phyloP scores from a whole-genome alignment of 345 rosid genomes.

The Brassica cretica region DNA sequence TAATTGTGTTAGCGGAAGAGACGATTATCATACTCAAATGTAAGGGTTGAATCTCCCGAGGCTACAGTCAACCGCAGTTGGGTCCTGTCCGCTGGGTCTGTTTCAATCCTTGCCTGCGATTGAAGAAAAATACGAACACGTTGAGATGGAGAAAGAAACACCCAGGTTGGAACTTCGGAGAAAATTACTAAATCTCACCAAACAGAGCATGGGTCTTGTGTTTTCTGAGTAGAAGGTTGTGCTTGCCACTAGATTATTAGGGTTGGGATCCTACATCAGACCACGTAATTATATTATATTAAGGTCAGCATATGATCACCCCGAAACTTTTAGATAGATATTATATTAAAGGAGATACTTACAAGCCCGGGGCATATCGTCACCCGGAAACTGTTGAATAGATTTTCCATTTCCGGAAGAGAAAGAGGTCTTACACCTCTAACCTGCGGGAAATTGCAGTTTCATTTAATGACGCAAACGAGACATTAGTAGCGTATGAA shows the following conservation, averaged over 20 bases:
- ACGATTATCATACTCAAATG: constrained; percentile 68
- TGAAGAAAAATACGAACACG: background rate
- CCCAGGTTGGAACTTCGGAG: background rate
- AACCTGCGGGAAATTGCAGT: constrained; percentile 53
- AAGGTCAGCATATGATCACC: background rate
- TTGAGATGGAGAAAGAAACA: background rate
- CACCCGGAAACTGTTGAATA: constrained; percentile 70
- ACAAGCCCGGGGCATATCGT: constrained; percentile 88
- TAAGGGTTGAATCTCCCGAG: constrained; percentile 77
- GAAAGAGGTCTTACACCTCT: constrained; percentile 83
- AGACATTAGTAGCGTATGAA: background rate
- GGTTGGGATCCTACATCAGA: constrained; percentile 82
- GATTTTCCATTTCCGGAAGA: constrained; percentile 81
- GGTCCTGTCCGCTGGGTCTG: constrained; percentile 97
- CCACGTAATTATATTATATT: background rate
- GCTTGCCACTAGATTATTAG: constrained; percentile 89
- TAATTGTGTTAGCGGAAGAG: background rate
- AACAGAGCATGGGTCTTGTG: constrained; percentile 78
- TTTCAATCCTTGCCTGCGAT: constrained; percentile 81
- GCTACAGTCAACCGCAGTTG: constrained; percentile 94
- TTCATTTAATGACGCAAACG: background rate
- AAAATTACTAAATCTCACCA: constrained; percentile 49
- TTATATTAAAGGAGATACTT: constrained; percentile 33
- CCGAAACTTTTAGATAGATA: background rate
- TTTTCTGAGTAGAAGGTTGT: constrained; percentile 86